A percentile compares a stretch with the other conserved stretches of the same genome.
Conservation (phyloP, 352 stramenopile genomes). For the Phytopythium delawarense region DNA sequence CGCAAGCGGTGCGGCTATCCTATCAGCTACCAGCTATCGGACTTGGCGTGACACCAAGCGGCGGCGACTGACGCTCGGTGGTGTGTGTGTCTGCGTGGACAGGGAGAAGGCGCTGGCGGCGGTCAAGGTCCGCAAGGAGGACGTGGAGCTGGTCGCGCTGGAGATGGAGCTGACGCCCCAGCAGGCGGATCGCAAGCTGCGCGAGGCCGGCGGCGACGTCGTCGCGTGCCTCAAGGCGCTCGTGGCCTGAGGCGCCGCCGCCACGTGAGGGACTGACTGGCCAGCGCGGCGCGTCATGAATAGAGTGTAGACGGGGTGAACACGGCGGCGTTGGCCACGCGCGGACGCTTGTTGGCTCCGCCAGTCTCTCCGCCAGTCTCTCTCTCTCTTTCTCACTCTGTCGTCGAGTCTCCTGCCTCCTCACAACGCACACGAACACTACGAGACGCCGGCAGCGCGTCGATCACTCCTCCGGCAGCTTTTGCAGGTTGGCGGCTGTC, state of each 20-base stretch:
- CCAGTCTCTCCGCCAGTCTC: background rate
- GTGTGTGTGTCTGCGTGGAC: background rate
- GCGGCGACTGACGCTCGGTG: background rate
- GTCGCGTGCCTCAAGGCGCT: constrained; percentile 62
- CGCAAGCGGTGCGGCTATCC: constrained; percentile 34
- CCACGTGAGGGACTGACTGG: background rate
- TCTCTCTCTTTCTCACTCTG: background rate
- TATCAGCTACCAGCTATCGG: background rate
- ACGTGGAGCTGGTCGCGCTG: constrained; percentile 67
- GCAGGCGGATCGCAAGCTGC: constrained; percentile 78
- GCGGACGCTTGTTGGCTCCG: background rate
- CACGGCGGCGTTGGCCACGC: background rate
- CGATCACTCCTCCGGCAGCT: constrained; percentile 6
- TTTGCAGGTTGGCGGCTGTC: constrained; percentile 10
- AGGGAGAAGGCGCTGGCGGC: constrained; percentile 77
- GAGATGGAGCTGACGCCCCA: constrained; percentile 79
- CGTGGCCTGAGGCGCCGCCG: constrained; percentile 15
- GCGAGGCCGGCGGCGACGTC: constrained; percentile 71
- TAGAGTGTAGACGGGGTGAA: background rate
- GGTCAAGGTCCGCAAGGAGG: constrained; percentile 80
- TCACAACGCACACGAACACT: constrained; percentile 1
- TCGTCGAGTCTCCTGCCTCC: background rate
- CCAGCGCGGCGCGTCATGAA: background rate
- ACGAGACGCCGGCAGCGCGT: background rate
- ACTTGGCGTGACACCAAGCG: background rate